Evolutionary conservation across 768 basidiomycete species (phyloP), one percentile per base, ranked within the genome.

Genomic region (Gymnopilus junonius): DNA sequence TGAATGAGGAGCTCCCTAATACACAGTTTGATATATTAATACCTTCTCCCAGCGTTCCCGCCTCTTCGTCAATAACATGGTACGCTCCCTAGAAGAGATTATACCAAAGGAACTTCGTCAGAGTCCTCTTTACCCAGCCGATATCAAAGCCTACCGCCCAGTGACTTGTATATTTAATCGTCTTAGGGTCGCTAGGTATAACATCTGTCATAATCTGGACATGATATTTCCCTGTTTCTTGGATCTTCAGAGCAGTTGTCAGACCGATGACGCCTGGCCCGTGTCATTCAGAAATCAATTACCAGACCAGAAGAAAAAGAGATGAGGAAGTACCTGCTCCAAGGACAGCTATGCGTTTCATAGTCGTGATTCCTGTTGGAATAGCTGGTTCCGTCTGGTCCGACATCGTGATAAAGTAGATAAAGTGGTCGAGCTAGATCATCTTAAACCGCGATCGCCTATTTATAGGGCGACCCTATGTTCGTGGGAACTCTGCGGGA

Each of bases 151-250:
- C 64, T 63, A 91, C 92, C 23, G 92, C 92, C 92, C 92, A 93
- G n/a, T 86, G 84, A 65, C 89, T 91, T 1, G 92, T 89, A 70
- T 91, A 93, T 43, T 82, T 81, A 68, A 88, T 84, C 11, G 77
- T 80, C 73, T 88, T 89, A 0, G 85, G 80, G 69, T 94, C 93
- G 12, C 80, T 86, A 0, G 92, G 92, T 32, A 92, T 78, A 1
- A 80, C 75, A 57, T 91, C 90, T 1, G 92, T 89, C 15, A 93
- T 73, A 57, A 93, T 83, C 3, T 84, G 85, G n/a, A 93, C 91
- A 3, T 76, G 75, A 70, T 88, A 88, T 5, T 75, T 79, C 6
- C 84, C 83, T 21, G 77, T 80, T 66, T 90, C 86, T 71, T 90
- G 90, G 17, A 92, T 75, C 61, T 77, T 84, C 27, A 93, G 71